Percentiles rank a stretch among this genome's conserved stretches.
These are phyloP conservation scores for Eucalyptus guilfoylei DNA, from an alignment of 345 rosid genomes.

Conservation along the genomic window DNA sequence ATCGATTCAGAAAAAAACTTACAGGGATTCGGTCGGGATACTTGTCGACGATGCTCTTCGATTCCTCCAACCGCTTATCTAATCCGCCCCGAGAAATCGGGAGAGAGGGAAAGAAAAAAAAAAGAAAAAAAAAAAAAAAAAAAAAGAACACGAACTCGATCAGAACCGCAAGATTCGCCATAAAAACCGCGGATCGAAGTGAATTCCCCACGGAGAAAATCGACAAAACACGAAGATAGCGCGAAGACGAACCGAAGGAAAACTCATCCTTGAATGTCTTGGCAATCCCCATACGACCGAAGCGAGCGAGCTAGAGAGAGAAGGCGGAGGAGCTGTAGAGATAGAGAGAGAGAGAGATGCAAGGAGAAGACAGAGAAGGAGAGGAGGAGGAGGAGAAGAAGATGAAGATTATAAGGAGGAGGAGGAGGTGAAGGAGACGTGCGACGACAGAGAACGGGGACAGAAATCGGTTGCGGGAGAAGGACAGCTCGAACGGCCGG, in stretches of 20 bases:
- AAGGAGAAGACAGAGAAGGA: not conserved
- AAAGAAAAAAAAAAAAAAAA: not conserved
- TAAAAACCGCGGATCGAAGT: not conserved
- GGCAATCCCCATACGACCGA: slow-evolving; percentile 12
- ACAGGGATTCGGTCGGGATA: slow-evolving; percentile 71
- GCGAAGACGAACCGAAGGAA: slow-evolving; percentile 10
- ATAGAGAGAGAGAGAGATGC: not conserved
- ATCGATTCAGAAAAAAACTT: not conserved
- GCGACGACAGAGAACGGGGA: not conserved
- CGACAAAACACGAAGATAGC: not conserved
- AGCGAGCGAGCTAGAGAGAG: not conserved
- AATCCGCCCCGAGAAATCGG: not conserved
- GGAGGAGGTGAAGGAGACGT: not conserved
- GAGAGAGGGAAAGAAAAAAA: not conserved
- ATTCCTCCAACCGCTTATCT: slow-evolving; percentile 57
- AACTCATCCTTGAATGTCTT: slow-evolving; percentile 18
- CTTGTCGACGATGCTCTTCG: slow-evolving; percentile 35
- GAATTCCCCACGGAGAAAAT: not conserved
- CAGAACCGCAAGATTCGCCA: not conserved
- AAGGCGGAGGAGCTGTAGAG: not conserved
- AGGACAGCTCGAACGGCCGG: not conserved
- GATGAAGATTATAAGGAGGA: no score
- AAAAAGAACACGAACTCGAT: not conserved
- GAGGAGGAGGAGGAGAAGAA: not conserved
- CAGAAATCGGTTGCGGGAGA: not conserved